Evolutionary conservation across 305 asterid genomes (phyloP).

Genomic region (Ilex paraguariensis): DNA sequence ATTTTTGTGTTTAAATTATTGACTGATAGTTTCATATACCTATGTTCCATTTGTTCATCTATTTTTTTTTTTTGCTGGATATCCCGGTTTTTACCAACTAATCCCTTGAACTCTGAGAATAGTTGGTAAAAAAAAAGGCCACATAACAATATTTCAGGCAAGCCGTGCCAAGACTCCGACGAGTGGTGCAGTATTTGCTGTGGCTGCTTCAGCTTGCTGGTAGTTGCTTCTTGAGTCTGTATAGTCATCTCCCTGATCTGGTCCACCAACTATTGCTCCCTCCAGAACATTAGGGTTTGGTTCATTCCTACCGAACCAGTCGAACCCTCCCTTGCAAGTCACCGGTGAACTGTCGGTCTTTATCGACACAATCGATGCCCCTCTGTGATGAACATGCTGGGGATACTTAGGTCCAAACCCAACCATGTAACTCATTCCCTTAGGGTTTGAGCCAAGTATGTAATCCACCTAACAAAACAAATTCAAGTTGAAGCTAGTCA

Average conservation of each 20-base stretch:
- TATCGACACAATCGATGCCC: conserved; percentile 59
- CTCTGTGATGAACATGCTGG: conserved; percentile 47
- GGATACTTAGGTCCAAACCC: conserved; percentile 62
- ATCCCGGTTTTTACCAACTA: no score
- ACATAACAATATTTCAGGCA: conserved; percentile 4
- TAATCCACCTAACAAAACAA: conserved; percentile 42
- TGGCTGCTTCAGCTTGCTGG: conserved; percentile 53
- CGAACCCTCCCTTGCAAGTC: conserved; percentile 39
- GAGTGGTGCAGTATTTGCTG: conserved; percentile 45
- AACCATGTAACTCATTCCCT: conserved; percentile 57
- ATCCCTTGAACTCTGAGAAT: no score
- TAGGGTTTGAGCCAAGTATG: conserved; percentile 55
- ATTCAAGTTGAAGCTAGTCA: neutral
- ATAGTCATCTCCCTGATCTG: conserved; percentile 35
- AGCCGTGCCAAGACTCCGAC: conserved; percentile 56
- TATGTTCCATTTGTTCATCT: no score
- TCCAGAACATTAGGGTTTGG: conserved; percentile 51
- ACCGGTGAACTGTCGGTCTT: conserved; percentile 21
- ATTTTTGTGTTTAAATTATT: no score
- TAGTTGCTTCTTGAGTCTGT: conserved; percentile 36
- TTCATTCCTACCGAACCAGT: conserved; percentile 33
- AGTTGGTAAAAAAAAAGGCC: no score
- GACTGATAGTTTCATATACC: no score
- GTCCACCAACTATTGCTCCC: conserved; percentile 77
- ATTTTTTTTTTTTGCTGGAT: no score